These are phyloP conservation scores for Phytophthora nicotianae DNA, from an alignment of 352 stramenopile species.

Conservation along the genomic window DNA sequence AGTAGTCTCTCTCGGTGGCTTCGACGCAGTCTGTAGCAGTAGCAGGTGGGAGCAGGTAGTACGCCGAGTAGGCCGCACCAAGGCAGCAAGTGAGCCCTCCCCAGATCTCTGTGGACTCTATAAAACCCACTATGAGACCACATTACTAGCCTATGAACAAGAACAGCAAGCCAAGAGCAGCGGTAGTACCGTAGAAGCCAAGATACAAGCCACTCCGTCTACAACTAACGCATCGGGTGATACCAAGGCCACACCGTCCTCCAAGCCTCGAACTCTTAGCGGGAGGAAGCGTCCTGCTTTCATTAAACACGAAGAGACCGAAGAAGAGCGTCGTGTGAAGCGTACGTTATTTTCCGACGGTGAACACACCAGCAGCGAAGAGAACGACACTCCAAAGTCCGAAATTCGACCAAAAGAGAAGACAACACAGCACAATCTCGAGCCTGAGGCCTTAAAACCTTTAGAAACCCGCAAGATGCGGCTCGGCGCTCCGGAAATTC, in stretches of 20 bases:
- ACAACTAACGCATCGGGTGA: constrained; percentile 6
- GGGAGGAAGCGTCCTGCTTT: constrained; percentile 37
- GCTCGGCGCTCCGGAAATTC: constrained; percentile 59
- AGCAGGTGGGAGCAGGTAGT: constrained; percentile 63
- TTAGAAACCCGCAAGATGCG: constrained; percentile 52
- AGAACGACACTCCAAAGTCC: constrained; percentile 44
- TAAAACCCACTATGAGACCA: constrained; percentile 57
- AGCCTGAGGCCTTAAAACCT: constrained; percentile 55
- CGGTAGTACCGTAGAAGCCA: constrained; percentile 11
- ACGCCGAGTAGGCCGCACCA: constrained; percentile 62
- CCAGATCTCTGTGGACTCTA: constrained; percentile 55
- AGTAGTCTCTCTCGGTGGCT: constrained; percentile 61
- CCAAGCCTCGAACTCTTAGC: constrained; percentile 57
- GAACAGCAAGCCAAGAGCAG: constrained; percentile 29
- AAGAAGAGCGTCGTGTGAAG: constrained; percentile 48
- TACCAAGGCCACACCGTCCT: constrained; percentile 45
- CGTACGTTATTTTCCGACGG: constrained; percentile 69
- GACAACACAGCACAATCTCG: constrained; percentile 32
- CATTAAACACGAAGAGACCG: constrained; percentile 16
- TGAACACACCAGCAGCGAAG: constrained; percentile 58
- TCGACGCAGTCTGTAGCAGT: constrained; percentile 41
- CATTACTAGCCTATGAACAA: constrained; percentile 61
- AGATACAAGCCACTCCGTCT: constrained; percentile 21
- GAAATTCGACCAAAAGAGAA: constrained; percentile 11
- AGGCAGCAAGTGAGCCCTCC: constrained; percentile 48